phyloP scores from a whole-genome alignment of 305 asterid species.

The Petunia hybrid region DNA sequence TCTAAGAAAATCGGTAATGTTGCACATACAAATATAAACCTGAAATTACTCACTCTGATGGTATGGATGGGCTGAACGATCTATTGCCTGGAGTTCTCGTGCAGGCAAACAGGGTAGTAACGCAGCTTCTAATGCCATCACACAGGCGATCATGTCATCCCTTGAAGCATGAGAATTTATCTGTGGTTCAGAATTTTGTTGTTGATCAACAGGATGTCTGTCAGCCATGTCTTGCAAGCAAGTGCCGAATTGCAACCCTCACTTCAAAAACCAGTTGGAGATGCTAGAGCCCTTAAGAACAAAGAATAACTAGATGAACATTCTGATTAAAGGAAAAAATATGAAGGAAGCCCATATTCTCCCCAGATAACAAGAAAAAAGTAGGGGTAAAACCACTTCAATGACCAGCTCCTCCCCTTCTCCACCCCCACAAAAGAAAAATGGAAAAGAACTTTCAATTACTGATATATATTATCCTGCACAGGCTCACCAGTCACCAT shows the following conservation, averaged over 20 bases:
- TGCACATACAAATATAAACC: background rate
- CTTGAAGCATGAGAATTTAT: conserved; percentile 49
- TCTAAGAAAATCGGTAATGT: background rate
- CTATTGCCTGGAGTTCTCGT: conserved; percentile 95
- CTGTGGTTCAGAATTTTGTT: conserved; percentile 53
- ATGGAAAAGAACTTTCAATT: background rate
- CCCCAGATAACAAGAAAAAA: no score
- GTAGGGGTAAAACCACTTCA: background rate
- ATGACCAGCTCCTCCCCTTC: background rate
- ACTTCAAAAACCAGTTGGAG: background rate
- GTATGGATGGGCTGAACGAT: conserved; percentile 94
- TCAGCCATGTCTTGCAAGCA: conserved; percentile 56
- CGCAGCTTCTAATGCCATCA: conserved; percentile 89
- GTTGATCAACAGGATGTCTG: conserved; percentile 63
- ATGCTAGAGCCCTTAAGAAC: background rate
- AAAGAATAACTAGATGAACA: background rate
- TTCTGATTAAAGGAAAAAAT: background rate
- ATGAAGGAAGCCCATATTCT: background rate
- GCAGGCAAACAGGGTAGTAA: conserved; percentile 96
- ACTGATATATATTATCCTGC: background rate
- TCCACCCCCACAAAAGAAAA: background rate
- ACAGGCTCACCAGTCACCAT: background rate
- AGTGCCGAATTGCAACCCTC: background rate
- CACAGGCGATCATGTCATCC: conserved; percentile 83
- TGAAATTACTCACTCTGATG: conserved; percentile 75